phyloP scores from a whole-genome alignment of 257 asterid species.

The Plectranthus barbatus region DNA sequence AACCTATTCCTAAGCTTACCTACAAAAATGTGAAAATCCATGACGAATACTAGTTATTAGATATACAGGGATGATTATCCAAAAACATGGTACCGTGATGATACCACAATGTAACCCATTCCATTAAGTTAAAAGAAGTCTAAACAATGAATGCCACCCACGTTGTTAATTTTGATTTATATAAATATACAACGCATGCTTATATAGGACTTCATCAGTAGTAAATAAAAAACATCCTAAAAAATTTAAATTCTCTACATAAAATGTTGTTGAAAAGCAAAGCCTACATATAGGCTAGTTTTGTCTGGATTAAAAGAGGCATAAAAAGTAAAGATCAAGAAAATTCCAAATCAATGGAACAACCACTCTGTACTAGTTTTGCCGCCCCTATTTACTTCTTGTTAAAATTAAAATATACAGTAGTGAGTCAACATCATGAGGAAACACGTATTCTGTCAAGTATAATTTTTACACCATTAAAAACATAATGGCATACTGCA shows the following conservation, averaged over 20 bases:
- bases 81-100: neutral
- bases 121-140: neutral
- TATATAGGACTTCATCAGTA: neutral
- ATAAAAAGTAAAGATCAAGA: too few relatives aligned
- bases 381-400: too few relatives aligned
- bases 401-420: too few relatives aligned
- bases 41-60: neutral
- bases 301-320: too few relatives aligned
- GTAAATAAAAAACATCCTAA: neutral
- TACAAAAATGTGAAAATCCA: conserved; percentile 26
- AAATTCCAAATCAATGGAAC: neutral
- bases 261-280: neutral
- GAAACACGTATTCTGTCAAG: too few relatives aligned
- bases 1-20: conserved; percentile 93
- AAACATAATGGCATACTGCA: too few relatives aligned
- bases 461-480: too few relatives aligned
- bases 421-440: too few relatives aligned
- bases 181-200: neutral
- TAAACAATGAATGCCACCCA: too few relatives aligned
- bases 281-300: too few relatives aligned
- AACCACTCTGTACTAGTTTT: neutral
- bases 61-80: neutral
- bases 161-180: neutral
- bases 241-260: neutral
- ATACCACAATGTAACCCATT: neutral